Conservation (phyloP, 2,329 filamentous ascomycete species). For the Aspergillus arachidicola region DNA sequence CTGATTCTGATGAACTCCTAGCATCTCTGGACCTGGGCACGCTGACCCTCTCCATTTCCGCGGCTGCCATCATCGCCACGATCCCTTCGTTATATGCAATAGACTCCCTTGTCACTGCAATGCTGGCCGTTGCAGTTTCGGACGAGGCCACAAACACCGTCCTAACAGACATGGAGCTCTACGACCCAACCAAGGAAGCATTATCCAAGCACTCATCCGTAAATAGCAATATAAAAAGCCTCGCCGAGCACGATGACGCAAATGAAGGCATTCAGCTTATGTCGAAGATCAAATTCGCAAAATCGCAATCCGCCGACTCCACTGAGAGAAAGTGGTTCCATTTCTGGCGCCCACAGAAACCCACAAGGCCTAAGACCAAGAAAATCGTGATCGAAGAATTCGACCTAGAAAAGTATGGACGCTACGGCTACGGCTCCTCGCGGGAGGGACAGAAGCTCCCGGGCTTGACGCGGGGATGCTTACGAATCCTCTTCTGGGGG, state of each 20-base stretch:
- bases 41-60: conserved; percentile 43
- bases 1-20: conserved; percentile 42
- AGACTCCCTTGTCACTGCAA: conserved; percentile 49
- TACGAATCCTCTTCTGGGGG: conserved; percentile 43
- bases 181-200: conserved; percentile 22
- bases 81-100: conserved; percentile 52
- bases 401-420: conserved; percentile 49
- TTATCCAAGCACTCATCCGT: conserved; percentile 11
- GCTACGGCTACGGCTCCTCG: conserved; percentile 38
- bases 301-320: conserved; percentile 17
- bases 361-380: conserved; percentile 23
- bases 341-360: conserved; percentile 21
- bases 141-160: conserved; percentile 45
- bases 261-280: conserved; percentile 41
- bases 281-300: conserved; percentile 33
- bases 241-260: conserved; percentile 47
- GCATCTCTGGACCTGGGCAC: conserved; percentile 48
- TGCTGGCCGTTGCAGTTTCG: conserved; percentile 48
- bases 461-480: conserved; percentile 33
- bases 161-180: conserved; percentile 40
- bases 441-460: conserved; percentile 45
- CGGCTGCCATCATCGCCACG: conserved; percentile 41
- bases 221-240: conserved; percentile 28
- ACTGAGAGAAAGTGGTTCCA: conserved; percentile 18
- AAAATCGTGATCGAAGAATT: conserved; percentile 46